Conservation (phyloP, 768 basidiomycete genomes). For the Pulveroboletus ravenelii region DNA sequence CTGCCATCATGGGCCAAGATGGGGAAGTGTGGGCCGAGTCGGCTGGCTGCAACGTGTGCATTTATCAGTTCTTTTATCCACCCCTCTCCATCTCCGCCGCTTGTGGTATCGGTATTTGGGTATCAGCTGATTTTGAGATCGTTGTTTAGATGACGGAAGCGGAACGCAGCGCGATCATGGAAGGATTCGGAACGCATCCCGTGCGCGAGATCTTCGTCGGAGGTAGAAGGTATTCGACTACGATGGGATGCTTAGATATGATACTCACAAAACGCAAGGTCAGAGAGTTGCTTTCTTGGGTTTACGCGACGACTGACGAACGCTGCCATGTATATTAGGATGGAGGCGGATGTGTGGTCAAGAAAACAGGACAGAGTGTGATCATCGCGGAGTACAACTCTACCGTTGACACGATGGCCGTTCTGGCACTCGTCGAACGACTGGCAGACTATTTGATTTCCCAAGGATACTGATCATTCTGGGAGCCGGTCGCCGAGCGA, state of each 20-base stretch:
- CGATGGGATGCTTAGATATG: constrained; percentile 27
- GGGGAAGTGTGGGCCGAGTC: constrained; percentile 32
- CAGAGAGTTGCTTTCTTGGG: background rate
- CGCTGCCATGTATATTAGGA: constrained; percentile 1
- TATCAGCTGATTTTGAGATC: background rate
- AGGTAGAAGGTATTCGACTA: constrained; percentile 20
- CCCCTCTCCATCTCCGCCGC: background rate
- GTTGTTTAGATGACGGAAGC: constrained; percentile 18
- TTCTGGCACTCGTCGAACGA: constrained; percentile 18
- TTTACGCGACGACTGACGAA: background rate
- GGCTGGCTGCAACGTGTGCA: constrained; percentile 22
- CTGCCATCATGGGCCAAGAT: constrained; percentile 45
- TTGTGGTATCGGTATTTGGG: no score
- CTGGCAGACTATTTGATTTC: constrained; percentile 24
- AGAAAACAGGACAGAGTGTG: constrained; percentile 23
- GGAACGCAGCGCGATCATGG: constrained; percentile 17
- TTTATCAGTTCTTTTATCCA: background rate
- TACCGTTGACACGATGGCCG: constrained; percentile 1
- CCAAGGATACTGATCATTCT: constrained; percentile 16
- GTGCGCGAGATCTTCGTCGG: constrained; percentile 21
- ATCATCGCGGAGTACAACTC: constrained; percentile 23
- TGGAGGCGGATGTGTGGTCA: constrained; percentile 23
- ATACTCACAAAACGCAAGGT: constrained; percentile 23
- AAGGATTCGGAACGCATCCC: constrained; percentile 19
- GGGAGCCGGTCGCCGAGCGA: background rate